phyloP scores from a whole-genome alignment of 1,284 basidiomycete species.

The Cerioporus squamosus region DNA sequence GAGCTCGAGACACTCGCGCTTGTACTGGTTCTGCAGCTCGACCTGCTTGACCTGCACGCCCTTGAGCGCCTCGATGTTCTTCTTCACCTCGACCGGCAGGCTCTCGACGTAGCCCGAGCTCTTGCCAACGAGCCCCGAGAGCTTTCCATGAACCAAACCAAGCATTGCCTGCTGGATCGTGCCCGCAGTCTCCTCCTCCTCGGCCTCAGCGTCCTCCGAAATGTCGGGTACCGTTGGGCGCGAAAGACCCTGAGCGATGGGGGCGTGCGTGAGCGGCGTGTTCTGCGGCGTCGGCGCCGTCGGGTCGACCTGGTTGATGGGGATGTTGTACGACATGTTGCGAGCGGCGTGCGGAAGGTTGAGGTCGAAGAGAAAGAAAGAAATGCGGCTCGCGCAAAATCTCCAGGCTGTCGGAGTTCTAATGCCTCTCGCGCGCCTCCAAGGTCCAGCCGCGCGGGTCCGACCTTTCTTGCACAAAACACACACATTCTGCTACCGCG shows the following conservation, averaged over 20 bases:
- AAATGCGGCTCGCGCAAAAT: slow-evolving; percentile 12
- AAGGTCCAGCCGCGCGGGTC: neutral
- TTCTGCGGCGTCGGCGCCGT: slow-evolving; percentile 83
- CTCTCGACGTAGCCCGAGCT: slow-evolving; percentile 89
- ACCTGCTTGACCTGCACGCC: slow-evolving; percentile 94
- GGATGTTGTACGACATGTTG: slow-evolving; percentile 53
- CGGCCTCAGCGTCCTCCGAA: slow-evolving; percentile 66
- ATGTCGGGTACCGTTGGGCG: slow-evolving; percentile 74
- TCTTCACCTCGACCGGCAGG: slow-evolving; percentile 83
- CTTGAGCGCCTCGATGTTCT: slow-evolving; percentile 91
- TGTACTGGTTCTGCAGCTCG: slow-evolving; percentile 95
- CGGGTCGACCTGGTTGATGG: slow-evolving; percentile 49
- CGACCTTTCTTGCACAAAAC: too few relatives aligned
- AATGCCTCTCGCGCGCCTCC: slow-evolving; percentile 20
- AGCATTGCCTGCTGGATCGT: slow-evolving; percentile 54
- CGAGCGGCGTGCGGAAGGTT: slow-evolving; percentile 1
- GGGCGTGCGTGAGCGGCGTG: slow-evolving; percentile 75
- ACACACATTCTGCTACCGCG: neutral
- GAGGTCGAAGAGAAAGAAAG: slow-evolving; percentile 7
- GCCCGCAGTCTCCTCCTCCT: slow-evolving; percentile 45
- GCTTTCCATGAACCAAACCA: slow-evolving; percentile 66
- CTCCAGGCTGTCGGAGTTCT: slow-evolving; percentile 26
- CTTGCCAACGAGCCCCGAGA: slow-evolving; percentile 74
- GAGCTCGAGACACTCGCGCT: slow-evolving; percentile 94
- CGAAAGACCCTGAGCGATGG: slow-evolving; percentile 68